Percentiles rank a stretch among this genome's conserved stretches.
These are phyloP conservation scores for Penicillium coffeae DNA, from an alignment of 495 filamentous ascomycete species.

Conservation along the genomic window DNA sequence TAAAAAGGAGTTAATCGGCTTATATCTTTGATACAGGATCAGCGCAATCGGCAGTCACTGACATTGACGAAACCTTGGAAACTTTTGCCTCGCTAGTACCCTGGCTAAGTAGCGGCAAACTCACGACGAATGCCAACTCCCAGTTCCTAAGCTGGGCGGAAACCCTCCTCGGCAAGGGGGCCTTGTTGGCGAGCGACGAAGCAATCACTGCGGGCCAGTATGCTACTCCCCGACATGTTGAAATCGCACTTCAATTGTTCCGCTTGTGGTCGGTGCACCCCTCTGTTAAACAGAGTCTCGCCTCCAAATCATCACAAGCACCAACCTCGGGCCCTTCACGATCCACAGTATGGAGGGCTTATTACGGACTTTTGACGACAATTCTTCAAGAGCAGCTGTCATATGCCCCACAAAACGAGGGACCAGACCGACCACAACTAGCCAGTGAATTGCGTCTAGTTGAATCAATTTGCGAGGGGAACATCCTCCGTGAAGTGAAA, in stretches of 20 bases:
- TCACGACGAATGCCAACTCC: constrained; percentile 24
- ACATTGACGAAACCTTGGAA: constrained; percentile 53
- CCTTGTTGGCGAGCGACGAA: constrained; percentile 58
- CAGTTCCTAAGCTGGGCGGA: constrained; percentile 76
- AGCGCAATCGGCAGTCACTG: constrained; percentile 56
- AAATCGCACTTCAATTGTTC: constrained; percentile 36
- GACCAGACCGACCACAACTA: constrained; percentile 58
- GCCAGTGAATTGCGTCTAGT: constrained; percentile 68
- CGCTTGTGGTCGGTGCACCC: constrained; percentile 42
- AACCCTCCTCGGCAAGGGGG: constrained; percentile 66
- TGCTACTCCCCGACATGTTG: constrained; percentile 25
- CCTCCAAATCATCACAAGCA: constrained; percentile 27
- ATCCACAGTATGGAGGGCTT: constrained; percentile 64
- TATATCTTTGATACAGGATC: constrained; percentile 35
- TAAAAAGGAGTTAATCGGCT: constrained; percentile 3
- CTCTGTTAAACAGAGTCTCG: constrained; percentile 36
- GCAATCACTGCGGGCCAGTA: constrained; percentile 35
- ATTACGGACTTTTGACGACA: constrained; percentile 69
- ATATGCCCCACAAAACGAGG: constrained; percentile 29
- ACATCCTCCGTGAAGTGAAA: constrained; percentile 65
- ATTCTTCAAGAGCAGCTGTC: constrained; percentile 39
- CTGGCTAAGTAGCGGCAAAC: constrained; percentile 46
- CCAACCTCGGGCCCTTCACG: constrained; percentile 20
- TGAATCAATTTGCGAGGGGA: constrained; percentile 67
- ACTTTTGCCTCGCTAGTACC: constrained; percentile 61